Conservation (phyloP, 176 grass and related monocot genomes). For the Thinopyrum elongatum region DNA sequence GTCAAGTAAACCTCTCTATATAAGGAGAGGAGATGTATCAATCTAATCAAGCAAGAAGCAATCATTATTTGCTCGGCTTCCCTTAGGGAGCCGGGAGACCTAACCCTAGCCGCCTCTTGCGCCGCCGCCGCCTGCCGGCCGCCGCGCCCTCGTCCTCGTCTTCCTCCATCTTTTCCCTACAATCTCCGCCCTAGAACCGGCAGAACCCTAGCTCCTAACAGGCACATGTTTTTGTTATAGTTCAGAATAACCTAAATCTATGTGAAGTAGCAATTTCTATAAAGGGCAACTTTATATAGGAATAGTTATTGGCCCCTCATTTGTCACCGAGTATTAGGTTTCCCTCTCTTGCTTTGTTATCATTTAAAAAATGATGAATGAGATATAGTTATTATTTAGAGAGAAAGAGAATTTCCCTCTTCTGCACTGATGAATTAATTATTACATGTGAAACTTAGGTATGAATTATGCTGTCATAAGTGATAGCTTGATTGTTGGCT, state of each 20-base stretch:
- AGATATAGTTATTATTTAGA: neutral
- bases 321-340: neutral
- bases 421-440: slow-evolving; percentile 11
- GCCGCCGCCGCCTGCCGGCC: no score
- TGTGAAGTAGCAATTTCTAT: neutral
- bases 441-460: slow-evolving; percentile 35
- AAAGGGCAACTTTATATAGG: neutral
- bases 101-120: no score
- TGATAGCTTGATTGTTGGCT: slow-evolving; percentile 84
- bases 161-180: no score
- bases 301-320: neutral
- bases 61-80: no score
- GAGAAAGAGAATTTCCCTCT: neutral
- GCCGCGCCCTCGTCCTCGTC: no score
- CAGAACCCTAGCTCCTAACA: no score
- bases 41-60: no score
- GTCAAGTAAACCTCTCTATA: no score
- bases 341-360: neutral
- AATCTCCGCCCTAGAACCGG: no score
- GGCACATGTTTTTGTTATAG: neutral
- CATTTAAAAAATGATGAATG: neutral
- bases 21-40: no score
- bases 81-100: no score
- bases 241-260: neutral
- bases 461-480: slow-evolving; percentile 90